Percentiles rank a stretch among this genome's conserved stretches.
Evolutionary conservation across 164 flowering plant genomes (phyloP).

Genomic region (Tetrastigma voinierianum): DNA sequence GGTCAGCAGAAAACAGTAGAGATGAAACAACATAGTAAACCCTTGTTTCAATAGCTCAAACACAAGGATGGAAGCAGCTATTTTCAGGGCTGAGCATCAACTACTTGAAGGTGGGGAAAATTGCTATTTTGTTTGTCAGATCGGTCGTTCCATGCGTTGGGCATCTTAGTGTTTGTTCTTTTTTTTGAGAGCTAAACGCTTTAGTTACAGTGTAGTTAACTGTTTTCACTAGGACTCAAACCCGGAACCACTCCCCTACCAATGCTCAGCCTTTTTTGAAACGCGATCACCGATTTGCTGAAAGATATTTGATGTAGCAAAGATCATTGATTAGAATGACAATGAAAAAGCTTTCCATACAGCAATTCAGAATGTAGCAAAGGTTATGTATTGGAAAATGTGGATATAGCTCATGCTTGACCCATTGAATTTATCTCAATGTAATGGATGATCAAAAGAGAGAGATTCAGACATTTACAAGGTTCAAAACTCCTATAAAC

Average conservation of each 20-base stretch:
- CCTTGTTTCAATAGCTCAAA: conserved; percentile 52
- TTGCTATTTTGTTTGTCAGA: not conserved
- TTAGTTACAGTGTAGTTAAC: too few species aligned
- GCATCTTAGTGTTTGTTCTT: not conserved
- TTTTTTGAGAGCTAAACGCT: not conserved
- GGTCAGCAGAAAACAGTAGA: conserved; percentile 27
- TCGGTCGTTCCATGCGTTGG: not conserved
- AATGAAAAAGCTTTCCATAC: too few species aligned
- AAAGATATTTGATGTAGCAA: not conserved
- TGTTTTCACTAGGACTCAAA: too few species aligned
- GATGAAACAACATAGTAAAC: conserved; percentile 70
- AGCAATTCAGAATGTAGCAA: too few species aligned
- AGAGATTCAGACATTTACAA: too few species aligned
- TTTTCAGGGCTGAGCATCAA: conserved; percentile 97
- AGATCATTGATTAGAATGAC: not conserved
- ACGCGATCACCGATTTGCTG: not conserved
- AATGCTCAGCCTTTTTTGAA: too few species aligned
- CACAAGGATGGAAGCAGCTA: conserved; percentile 90
- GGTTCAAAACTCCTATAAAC: too few species aligned
- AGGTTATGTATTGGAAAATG: too few species aligned
- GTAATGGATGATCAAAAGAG: too few species aligned
- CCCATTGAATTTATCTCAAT: too few species aligned
- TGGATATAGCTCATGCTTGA: too few species aligned
- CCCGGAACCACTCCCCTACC: too few species aligned
- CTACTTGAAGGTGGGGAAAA: conserved; percentile 66